These are phyloP conservation scores for Malus sieversii DNA, from an alignment of 306 rosid genomes.

Conservation along the genomic window DNA sequence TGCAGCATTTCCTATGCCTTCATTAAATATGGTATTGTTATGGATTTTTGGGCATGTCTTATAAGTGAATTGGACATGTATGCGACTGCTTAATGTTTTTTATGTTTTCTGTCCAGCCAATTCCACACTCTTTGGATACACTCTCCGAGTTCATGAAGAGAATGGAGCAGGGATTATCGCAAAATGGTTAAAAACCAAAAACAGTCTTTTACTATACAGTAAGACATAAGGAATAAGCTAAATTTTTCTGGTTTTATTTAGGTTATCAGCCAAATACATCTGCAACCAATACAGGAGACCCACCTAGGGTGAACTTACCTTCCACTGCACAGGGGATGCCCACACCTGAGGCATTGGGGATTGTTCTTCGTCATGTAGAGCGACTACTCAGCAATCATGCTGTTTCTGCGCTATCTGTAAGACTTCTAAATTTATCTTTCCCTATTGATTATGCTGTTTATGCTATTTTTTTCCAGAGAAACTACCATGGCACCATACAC, in stretches of 20 bases:
- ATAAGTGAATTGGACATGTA: not conserved
- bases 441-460: not conserved
- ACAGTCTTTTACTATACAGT: not conserved
- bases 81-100: not conserved
- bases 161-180: conserved; percentile 68
- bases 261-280: conserved; percentile 43
- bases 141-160: conserved; percentile 73
- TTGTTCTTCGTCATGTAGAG: conserved; percentile 66
- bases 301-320: conserved; percentile 57
- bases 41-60: conserved; percentile 4
- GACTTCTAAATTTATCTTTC: conserved; percentile 2
- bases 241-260: conserved; percentile 24
- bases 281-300: conserved; percentile 38
- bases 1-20: conserved; percentile 61
- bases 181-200: conserved; percentile 42
- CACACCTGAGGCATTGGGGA: conserved; percentile 71
- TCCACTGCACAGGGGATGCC: conserved; percentile 70
- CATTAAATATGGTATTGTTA: conserved; percentile 51
- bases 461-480: not conserved
- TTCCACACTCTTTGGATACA: conserved; percentile 73
- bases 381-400: conserved; percentile 62
- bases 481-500: not conserved
- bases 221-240: conserved; percentile 3
- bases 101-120: conserved; percentile 54
- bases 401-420: conserved; percentile 78